Conservation (phyloP, 75 land plant genomes). For the Azolla pinnata region DNA sequence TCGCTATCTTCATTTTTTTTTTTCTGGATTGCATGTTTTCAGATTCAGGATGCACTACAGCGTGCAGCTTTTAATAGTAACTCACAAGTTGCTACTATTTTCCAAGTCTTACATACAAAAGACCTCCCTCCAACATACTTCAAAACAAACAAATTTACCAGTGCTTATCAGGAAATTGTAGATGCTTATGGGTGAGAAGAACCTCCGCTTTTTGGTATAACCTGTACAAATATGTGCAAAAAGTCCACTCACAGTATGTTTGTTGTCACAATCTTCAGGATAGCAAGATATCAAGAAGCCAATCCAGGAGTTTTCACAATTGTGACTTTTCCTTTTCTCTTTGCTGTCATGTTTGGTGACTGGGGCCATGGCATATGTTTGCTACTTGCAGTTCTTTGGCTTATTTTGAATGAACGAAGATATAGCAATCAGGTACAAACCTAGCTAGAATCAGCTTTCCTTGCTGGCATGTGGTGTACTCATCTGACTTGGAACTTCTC, state of each 20-base stretch:
- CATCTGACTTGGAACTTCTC: too few relatives aligned
- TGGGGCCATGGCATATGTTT: constrained; percentile 97
- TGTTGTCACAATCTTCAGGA: constrained; percentile 40
- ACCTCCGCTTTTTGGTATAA: neutral
- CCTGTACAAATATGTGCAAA: constrained; percentile 1
- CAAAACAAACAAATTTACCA: constrained; percentile 78
- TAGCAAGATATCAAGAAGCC: constrained; percentile 85
- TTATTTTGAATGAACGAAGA: constrained; percentile 66
- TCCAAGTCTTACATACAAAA: constrained; percentile 66
- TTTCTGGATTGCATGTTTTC: constrained; percentile 4
- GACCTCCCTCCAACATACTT: constrained; percentile 92
- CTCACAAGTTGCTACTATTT: constrained; percentile 88
- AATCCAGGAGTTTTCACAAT: constrained; percentile 90
- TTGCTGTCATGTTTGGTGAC: constrained; percentile 99
- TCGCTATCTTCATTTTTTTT: neutral
- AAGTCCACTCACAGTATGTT: constrained; percentile 2
- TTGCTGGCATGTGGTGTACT: too few relatives aligned
- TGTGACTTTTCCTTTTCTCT: constrained; percentile 95
- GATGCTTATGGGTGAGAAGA: constrained; percentile 93
- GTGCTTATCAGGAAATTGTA: constrained; percentile 90
- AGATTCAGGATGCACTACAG: constrained; percentile 88
- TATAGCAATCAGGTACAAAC: constrained; percentile 70
- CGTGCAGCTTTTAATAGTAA: constrained; percentile 84
- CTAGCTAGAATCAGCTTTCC: too few relatives aligned
- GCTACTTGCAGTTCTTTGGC: constrained; percentile 59